These are phyloP conservation scores for Kwoniella bestiolae DNA, from an alignment of 768 basidiomycete species.

Conservation along the genomic window DNA sequence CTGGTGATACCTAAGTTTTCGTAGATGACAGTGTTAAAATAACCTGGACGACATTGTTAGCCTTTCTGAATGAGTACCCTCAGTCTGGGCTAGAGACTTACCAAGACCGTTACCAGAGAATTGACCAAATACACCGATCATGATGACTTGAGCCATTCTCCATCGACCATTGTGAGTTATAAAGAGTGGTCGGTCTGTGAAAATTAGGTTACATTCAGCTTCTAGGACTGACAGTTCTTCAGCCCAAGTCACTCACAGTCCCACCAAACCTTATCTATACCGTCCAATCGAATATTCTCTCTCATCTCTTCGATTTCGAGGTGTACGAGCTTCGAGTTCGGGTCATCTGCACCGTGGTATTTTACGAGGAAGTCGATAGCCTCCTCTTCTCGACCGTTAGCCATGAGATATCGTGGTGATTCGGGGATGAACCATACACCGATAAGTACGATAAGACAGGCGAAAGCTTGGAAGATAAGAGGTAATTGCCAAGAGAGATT, in stretches of 20 bases:
- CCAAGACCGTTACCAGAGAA: slow-evolving; percentile 66
- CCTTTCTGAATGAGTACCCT: not conserved
- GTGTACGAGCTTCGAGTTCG: slow-evolving; percentile 16
- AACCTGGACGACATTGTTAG: slow-evolving; percentile 50
- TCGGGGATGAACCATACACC: slow-evolving; percentile 35
- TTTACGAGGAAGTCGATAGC: slow-evolving; percentile 26
- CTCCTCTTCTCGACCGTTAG: slow-evolving; percentile 31
- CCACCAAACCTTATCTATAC: slow-evolving; percentile 66
- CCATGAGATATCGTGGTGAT: slow-evolving; percentile 37
- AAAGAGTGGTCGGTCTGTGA: slow-evolving; percentile 31
- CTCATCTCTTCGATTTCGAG: slow-evolving; percentile 53
- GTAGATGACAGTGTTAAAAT: slow-evolving; percentile 55
- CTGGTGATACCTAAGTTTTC: slow-evolving; percentile 30
- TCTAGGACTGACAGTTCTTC: too few relatives aligned
- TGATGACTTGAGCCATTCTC: slow-evolving; percentile 61
- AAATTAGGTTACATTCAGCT: too few relatives aligned
- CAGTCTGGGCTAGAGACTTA: not conserved
- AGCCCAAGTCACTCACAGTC: slow-evolving; percentile 62
- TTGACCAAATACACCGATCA: slow-evolving; percentile 67
- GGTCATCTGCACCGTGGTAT: slow-evolving; percentile 25
- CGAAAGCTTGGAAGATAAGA: slow-evolving; percentile 33
- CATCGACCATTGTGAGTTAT: slow-evolving; percentile 40
- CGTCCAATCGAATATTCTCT: slow-evolving; percentile 62
- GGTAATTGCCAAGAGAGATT: slow-evolving; percentile 39
- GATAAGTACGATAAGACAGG: slow-evolving; percentile 25